Evolutionary conservation across 129 eudicot genomes (phyloP).

Genomic region (carrot (Daucus carota)): DNA sequence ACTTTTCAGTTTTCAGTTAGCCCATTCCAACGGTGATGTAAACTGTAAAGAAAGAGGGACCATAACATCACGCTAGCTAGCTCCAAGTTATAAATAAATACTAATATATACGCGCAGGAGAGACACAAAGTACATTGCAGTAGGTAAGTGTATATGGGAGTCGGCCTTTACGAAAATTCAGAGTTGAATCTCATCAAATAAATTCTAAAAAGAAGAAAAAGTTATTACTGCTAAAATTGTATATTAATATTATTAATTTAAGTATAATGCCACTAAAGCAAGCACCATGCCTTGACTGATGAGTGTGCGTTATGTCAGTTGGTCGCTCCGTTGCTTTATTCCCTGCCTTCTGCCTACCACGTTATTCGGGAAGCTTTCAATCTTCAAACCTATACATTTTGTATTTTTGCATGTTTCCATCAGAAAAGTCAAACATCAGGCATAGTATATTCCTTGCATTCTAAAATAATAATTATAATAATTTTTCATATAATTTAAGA

Average conservation of each 20-base stretch:
- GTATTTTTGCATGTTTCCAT: too few relatives aligned
- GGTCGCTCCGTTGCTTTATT: background rate
- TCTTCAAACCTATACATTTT: too few relatives aligned
- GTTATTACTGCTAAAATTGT: background rate
- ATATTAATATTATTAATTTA: too few relatives aligned
- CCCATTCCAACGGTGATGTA: background rate
- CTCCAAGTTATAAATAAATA: too few relatives aligned
- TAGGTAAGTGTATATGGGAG: background rate
- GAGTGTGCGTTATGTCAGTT: background rate
- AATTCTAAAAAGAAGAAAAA: conserved; percentile 3
- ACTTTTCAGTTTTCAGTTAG: background rate
- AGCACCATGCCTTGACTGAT: conserved; percentile 4
- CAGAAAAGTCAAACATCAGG: too few relatives aligned
- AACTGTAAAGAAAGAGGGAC: background rate
- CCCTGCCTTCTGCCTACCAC: background rate
- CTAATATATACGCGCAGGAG: too few relatives aligned
- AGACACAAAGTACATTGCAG: background rate
- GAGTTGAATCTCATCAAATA: conserved; percentile 1
- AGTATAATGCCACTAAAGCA: background rate
- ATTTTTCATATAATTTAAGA: too few relatives aligned
- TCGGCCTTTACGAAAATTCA: background rate
- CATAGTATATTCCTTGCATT: too few relatives aligned
- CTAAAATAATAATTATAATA: too few relatives aligned
- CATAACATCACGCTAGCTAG: background rate
- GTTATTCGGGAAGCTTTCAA: background rate